These are phyloP conservation scores for Samsoniella hepiali DNA, from an alignment of 2,329 filamentous ascomycete species.

Conservation along the genomic window DNA sequence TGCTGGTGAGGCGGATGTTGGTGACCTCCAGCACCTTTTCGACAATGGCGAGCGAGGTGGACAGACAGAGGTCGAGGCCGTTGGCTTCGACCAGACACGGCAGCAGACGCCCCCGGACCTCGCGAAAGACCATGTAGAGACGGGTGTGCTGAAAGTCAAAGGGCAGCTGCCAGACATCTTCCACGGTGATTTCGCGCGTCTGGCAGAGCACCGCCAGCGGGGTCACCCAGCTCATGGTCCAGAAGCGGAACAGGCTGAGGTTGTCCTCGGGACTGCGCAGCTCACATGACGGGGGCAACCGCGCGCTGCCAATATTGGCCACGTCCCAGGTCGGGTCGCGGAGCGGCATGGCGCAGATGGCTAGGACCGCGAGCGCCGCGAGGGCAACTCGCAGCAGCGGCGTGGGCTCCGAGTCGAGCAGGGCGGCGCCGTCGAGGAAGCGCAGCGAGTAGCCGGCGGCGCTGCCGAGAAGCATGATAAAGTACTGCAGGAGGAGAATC, in stretches of 20 bases:
- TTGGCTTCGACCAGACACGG: conserved; percentile 70
- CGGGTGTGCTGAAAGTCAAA: conserved; percentile 78
- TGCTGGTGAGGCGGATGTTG: conserved; percentile 37
- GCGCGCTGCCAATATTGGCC: conserved; percentile 31
- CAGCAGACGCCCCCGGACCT: conserved; percentile 69
- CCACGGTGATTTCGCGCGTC: conserved; percentile 64
- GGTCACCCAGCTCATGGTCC: conserved; percentile 79
- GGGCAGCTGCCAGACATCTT: conserved; percentile 77
- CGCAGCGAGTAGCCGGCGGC: conserved; percentile 30
- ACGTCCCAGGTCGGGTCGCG: conserved; percentile 35
- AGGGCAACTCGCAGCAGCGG: conserved; percentile 26
- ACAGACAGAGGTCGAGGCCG: conserved; percentile 71
- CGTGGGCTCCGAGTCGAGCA: conserved; percentile 25
- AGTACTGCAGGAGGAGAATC: conserved; percentile 38
- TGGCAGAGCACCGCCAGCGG: conserved; percentile 67
- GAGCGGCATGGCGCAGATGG: conserved; percentile 37
- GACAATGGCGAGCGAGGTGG: conserved; percentile 60
- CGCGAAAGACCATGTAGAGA: conserved; percentile 71
- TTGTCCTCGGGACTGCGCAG: conserved; percentile 76
- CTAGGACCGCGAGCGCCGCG: conserved; percentile 26
- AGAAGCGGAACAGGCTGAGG: conserved; percentile 76
- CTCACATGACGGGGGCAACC: conserved; percentile 28
- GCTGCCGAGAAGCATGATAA: conserved; percentile 32
- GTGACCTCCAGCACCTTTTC: conserved; percentile 37
- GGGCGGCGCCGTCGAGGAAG: conserved; percentile 27